Evolutionary conservation across 2,329 filamentous ascomycete species (phyloP), one percentile per base, ranked within the genome.

Genomic region (Emergomyces orientalis): DNA sequence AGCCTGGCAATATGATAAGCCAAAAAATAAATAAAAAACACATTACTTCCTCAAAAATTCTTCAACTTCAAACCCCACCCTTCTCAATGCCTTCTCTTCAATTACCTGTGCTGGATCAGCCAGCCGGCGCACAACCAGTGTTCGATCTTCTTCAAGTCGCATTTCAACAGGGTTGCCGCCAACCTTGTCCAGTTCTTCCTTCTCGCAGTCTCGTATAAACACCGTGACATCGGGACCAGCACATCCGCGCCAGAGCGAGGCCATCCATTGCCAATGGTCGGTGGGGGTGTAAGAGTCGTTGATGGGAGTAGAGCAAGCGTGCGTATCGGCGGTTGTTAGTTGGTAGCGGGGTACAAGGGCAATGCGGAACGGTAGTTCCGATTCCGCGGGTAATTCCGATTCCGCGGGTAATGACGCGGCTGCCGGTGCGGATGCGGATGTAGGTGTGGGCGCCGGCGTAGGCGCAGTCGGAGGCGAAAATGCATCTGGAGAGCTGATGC

Each of bases 201-300:
- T 72, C 22, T 73, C 71, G 57, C 74, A 74, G 45, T 78, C 75
- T 5, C 75, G 73, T 56, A 80, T 73, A 60, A 78, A 77, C 14
- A 80, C 72, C 0, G 78, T 80, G 60, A 80, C 74, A 65, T 97
- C 93, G 0, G 93, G 86, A 0, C 89, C 90, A 0, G 92, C 82
- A 61, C 90, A 88, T 11, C 91, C 90, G 11, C 92, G 86, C 93
- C 93, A 97, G 27, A 97, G 83, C 52, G 89, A 93, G 43, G 93
- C 93, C 80, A 94, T 91, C 93, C 93, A 97, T 74, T 95, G 89
- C 91, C 93, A 97, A 77, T 97, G 93, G 70, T 96, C 91, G n/a
- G 89, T 82, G 0, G 89, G 86, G 19, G 86, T 84, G 73, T 95
- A 96, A 7, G 82, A 81, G 71, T 96, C 91, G 22, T 82, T 79